Percentiles rank a stretch among this genome's conserved stretches.
Conservation (phyloP, 768 basidiomycete genomes). For the Podaxis mareebaensis region DNA sequence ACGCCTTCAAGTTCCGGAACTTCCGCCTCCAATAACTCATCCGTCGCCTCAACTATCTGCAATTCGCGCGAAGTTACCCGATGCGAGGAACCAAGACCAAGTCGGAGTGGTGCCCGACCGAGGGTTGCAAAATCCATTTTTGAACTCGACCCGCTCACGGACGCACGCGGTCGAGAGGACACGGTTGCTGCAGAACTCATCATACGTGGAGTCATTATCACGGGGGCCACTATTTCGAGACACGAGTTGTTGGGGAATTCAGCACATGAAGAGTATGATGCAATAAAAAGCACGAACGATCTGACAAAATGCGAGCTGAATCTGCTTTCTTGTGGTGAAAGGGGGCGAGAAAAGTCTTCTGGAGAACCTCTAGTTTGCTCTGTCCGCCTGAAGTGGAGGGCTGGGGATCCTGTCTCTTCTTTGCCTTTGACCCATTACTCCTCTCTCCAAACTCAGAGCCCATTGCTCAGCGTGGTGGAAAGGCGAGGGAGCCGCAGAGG, state of each 20-base stretch:
- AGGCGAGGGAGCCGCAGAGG: neutral
- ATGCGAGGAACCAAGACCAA: conserved; percentile 57
- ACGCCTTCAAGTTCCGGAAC: conserved; percentile 75
- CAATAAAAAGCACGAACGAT: conserved; percentile 50
- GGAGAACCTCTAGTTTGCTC: conserved; percentile 61
- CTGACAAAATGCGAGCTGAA: conserved; percentile 71
- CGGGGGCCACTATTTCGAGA: conserved; percentile 66
- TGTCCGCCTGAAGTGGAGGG: conserved; percentile 29
- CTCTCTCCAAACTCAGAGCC: conserved; percentile 34
- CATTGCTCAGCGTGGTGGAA: conserved; percentile 27
- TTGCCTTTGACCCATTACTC: conserved; percentile 20
- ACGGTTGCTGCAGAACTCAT: conserved; percentile 70
- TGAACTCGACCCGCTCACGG: conserved; percentile 35
- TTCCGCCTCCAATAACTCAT: conserved; percentile 68
- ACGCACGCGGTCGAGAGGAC: conserved; percentile 47
- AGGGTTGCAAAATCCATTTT: conserved; percentile 74
- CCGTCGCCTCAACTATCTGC: conserved; percentile 79
- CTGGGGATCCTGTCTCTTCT: conserved; percentile 22
- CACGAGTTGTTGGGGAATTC: conserved; percentile 12
- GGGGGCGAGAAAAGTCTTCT: conserved; percentile 70
- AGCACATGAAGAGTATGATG: conserved; percentile 3
- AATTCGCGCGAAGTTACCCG: conserved; percentile 83
- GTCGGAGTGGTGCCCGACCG: conserved; percentile 73
- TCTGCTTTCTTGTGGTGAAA: conserved; percentile 70
- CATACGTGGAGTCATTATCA: conserved; percentile 89